Base-by-base conservation (phyloP, 139 green algal genomes). In the Tetradesmus lagerheimii region DNA sequence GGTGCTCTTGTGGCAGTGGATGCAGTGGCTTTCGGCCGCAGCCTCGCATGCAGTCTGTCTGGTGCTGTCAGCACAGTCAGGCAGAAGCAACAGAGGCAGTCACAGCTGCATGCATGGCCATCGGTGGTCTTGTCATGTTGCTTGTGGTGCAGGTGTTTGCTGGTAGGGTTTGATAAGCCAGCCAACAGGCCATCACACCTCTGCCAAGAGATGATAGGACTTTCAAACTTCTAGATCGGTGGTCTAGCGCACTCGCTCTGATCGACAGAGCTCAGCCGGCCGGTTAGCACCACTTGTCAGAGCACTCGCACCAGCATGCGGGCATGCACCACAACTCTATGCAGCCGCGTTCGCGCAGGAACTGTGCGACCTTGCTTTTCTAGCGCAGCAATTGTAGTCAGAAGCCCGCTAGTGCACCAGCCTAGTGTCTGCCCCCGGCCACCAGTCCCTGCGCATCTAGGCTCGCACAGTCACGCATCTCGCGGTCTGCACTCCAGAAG, bases 251-350 rank as follows among this genome's bases (percentile, higher is more conserved):
- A n/a, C 23, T 71, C 25, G 20, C 23, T 71, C 1, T 71, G 2
- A 16, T 71, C 57, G 57, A 31, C 57, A n/a, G 57, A 71, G 57
- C 23, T 23, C 57, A 71, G 57, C 34, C 74, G 34, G 74, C 74
- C 31, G 6, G 74, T 38, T 38, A 71, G 57, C 57, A 71, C 57
- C 57, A 8, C 57, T 31, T 71, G 8, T 8, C 57, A 31, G 57
- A 71, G 57, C 57, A 71, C 57, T 23, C 23, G 31, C 57, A 71
- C 57, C 20, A 71, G 57, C 20, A 71, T 71, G 57, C 57, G 57
- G 23, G 57, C 57, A 71, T 71, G 57, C 57, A 71, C 57, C 57
- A 71, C 57, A 71, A 71, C 57, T 71, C 57, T 71, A 71, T 71
- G 57, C 57, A 71, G 57, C 57, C 57, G 57, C 57, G 57, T 71